Evolutionary conservation across 495 filamentous ascomycete genomes (phyloP).

Genomic region (Penicillium malachiteum): DNA sequence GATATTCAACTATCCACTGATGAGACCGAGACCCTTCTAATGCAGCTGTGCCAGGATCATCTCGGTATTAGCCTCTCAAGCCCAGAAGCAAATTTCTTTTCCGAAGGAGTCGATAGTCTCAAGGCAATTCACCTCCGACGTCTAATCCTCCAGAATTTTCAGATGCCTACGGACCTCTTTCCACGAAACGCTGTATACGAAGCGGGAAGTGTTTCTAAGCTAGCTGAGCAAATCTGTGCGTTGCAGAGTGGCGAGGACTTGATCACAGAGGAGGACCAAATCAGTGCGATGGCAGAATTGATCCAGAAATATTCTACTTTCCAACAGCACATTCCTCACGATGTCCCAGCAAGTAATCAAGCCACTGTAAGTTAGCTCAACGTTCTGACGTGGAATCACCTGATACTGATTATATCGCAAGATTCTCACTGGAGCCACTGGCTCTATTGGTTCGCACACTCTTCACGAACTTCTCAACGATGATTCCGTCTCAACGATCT

Average conservation of each 20-base stretch:
- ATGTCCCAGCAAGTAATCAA: conserved; percentile 18
- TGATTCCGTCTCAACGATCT: conserved; percentile 43
- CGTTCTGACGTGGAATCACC: no score
- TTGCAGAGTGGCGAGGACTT: conserved; percentile 34
- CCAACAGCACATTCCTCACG: conserved; percentile 29
- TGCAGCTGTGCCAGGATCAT: conserved; percentile 38
- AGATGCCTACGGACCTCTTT: conserved; percentile 27
- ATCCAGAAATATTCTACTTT: conserved; percentile 53
- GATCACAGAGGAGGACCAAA: conserved; percentile 24
- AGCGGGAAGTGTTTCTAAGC: conserved; percentile 40
- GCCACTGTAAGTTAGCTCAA: conserved; percentile 38
- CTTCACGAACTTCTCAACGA: conserved; percentile 48
- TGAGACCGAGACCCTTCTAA: conserved; percentile 42
- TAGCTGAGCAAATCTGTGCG: conserved; percentile 46
- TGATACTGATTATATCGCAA: conserved; percentile 17
- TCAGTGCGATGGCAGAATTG: conserved; percentile 40
- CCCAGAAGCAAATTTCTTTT: conserved; percentile 51
- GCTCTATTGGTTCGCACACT: conserved; percentile 56
- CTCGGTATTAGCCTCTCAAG: conserved; percentile 41
- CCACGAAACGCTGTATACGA: conserved; percentile 54
- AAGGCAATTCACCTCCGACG: conserved; percentile 57
- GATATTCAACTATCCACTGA: conserved; percentile 35
- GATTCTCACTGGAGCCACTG: conserved; percentile 61
- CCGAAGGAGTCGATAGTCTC: conserved; percentile 59
- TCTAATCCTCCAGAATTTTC: conserved; percentile 47